A percentile compares a stretch with the other conserved stretches of the same genome.
Conservation (phyloP, 768 basidiomycete species). For the Podaxis mareebaensis region DNA sequence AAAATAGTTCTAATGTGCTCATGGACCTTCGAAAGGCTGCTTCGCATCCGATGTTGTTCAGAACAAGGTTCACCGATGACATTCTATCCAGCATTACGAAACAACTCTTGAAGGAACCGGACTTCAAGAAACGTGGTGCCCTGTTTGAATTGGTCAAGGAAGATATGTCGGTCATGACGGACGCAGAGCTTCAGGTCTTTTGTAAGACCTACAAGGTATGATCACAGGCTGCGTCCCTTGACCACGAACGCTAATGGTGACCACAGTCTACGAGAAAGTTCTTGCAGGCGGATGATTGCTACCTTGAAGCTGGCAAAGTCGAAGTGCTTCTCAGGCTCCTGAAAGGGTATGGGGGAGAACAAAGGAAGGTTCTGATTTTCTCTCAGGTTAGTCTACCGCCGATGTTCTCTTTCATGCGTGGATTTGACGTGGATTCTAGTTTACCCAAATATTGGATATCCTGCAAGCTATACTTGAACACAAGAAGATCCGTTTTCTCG, state of each 20-base stretch:
- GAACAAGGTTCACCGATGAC: conserved; percentile 79
- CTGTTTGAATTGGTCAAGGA: conserved; percentile 88
- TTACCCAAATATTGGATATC: conserved; percentile 95
- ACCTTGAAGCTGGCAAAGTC: conserved; percentile 88
- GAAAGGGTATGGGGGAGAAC: conserved; percentile 60
- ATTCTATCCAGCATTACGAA: conserved; percentile 74
- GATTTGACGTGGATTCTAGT: conserved; percentile 44
- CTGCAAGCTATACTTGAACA: conserved; percentile 80
- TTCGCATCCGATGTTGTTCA: conserved; percentile 95
- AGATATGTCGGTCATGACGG: conserved; percentile 98
- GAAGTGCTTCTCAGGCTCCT: conserved; percentile 72
- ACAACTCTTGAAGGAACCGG: conserved; percentile 85
- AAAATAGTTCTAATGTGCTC: conserved; percentile 89
- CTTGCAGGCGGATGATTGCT: conserved; percentile 71
- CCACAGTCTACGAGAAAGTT: conserved; percentile 70
- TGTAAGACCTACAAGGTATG: conserved; percentile 83
- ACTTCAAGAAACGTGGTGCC: conserved; percentile 83
- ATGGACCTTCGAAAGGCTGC: conserved; percentile 98
- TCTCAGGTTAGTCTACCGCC: conserved; percentile 67
- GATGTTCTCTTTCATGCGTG: neutral
- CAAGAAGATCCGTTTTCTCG: conserved; percentile 68
- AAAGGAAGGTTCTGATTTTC: conserved; percentile 88
- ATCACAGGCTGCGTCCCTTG: neutral
- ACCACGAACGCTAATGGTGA: neutral
- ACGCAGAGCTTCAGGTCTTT: conserved; percentile 90